Conservation (phyloP, 805 yeast genomes). For the Nakazawaea siamensis region DNA sequence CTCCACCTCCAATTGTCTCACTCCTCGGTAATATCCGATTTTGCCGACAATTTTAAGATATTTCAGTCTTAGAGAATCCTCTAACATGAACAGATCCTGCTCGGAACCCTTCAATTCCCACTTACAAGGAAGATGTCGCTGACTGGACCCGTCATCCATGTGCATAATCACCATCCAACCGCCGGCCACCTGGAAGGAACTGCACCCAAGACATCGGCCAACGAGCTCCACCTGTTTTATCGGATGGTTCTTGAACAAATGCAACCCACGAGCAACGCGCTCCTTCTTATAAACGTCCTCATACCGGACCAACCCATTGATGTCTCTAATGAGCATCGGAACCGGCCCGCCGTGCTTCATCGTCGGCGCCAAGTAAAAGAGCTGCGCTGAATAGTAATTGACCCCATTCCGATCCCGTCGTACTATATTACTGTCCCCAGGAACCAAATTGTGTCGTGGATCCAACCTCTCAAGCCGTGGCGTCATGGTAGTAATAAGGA, state of each 20-base stretch:
- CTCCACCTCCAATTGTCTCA: background rate
- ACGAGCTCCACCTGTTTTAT: background rate
- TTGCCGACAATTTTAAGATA: no score
- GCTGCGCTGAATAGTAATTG: slow-evolving; percentile 2
- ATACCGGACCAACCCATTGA: background rate
- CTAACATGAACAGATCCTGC: no score
- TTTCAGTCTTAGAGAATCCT: no score
- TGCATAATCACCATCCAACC: background rate
- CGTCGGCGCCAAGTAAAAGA: slow-evolving; percentile 5
- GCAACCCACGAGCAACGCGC: no score
- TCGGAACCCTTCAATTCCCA: background rate
- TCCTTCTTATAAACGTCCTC: slow-evolving; percentile 2
- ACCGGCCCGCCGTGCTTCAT: background rate
- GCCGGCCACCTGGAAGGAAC: background rate
- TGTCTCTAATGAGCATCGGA: slow-evolving; percentile 4
- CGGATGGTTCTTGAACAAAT: slow-evolving; percentile 5
- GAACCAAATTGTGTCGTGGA: background rate
- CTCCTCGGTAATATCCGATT: no score
- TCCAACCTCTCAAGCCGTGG: background rate
- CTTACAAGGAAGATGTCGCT: slow-evolving; percentile 2
- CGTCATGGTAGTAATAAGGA: background rate
- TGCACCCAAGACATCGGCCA: slow-evolving; percentile 9
- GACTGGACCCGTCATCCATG: slow-evolving; percentile 9
- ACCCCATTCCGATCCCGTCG: background rate
- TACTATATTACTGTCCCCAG: slow-evolving; percentile 4